Percentiles rank a stretch among this genome's conserved stretches.
Evolutionary conservation across 2,329 filamentous ascomycete species (phyloP).

Genomic region (Venturia aucupariae): DNA sequence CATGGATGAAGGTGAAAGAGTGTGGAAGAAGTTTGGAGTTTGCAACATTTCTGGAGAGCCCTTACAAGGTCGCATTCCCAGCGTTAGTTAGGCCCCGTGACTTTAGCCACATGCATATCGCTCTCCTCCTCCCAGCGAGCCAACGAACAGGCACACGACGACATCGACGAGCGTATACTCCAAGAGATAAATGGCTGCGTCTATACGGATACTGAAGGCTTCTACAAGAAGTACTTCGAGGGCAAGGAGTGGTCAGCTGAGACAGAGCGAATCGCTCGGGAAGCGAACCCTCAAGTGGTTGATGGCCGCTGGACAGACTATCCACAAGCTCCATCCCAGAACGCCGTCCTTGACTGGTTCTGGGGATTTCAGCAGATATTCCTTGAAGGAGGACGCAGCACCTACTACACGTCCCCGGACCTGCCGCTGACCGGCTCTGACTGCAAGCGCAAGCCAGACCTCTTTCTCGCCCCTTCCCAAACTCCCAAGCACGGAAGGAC

Average conservation of each 20-base stretch:
- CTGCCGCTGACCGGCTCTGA: not conserved
- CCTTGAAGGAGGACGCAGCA: not conserved
- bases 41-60: no score
- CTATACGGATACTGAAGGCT: not conserved
- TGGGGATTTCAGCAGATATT: no score
- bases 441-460: slow-evolving; percentile 11
- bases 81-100: no score
- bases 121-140: slow-evolving; percentile 9
- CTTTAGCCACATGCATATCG: no score
- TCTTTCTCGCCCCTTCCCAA: slow-evolving; percentile 12
- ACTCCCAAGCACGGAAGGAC: not conserved
- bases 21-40: no score
- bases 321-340: no score
- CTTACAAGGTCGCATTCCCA: no score
- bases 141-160: slow-evolving; percentile 20
- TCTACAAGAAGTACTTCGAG: not conserved
- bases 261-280: not conserved
- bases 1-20: no score
- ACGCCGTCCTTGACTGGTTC: no score
- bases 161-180: slow-evolving; percentile 20
- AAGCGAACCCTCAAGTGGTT: slow-evolving; percentile 10
- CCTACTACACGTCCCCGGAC: not conserved
- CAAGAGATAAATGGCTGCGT: not conserved
- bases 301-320: no score
- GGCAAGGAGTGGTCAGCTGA: not conserved